Conservation (phyloP, 2,329 filamentous ascomycete species). For the Zymoseptoria pseudotritici region DNA sequence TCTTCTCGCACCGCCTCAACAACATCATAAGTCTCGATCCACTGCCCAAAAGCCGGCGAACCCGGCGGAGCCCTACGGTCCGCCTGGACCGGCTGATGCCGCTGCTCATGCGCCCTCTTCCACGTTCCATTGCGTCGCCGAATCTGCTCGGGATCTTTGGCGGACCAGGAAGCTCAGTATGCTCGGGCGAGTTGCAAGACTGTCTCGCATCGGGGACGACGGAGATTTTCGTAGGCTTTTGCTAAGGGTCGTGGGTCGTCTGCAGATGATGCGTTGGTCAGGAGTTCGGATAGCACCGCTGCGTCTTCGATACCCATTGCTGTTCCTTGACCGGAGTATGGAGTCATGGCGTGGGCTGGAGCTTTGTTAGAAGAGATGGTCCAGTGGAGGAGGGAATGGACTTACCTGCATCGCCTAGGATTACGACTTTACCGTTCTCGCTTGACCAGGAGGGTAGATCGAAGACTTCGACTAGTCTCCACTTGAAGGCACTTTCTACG, state of each 20-base stretch:
- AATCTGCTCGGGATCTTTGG: neutral
- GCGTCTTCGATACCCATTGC: slow-evolving; percentile 10
- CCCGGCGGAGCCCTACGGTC: slow-evolving; percentile 2
- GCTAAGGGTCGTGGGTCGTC: neutral
- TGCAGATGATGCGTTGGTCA: neutral
- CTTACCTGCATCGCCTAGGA: slow-evolving; percentile 6
- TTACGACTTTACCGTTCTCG: slow-evolving; percentile 1
- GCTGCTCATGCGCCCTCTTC: slow-evolving; percentile 1
- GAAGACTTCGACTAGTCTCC: slow-evolving; percentile 1
- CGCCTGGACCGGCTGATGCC: neutral
- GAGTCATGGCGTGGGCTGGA: slow-evolving; percentile 4
- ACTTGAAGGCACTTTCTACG: slow-evolving; percentile 5
- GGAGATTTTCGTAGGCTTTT: slow-evolving; percentile 5
- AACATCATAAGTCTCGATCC: slow-evolving; percentile 6
- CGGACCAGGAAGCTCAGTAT: slow-evolving; percentile 2
- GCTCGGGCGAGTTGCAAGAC: slow-evolving; percentile 2
- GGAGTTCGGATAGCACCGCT: slow-evolving; percentile 1
- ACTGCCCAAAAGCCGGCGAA: slow-evolving; percentile 1
- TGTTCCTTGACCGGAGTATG: slow-evolving; percentile 8
- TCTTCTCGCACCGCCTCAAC: slow-evolving; percentile 4
- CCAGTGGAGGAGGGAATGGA: no score
- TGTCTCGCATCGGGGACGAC: slow-evolving; percentile 2
- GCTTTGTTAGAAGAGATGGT: neutral
- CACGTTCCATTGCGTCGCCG: slow-evolving; percentile 1
- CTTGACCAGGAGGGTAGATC: slow-evolving; percentile 3